phyloP scores from a whole-genome alignment of 257 asterid species.

The Rhazya stricta region DNA sequence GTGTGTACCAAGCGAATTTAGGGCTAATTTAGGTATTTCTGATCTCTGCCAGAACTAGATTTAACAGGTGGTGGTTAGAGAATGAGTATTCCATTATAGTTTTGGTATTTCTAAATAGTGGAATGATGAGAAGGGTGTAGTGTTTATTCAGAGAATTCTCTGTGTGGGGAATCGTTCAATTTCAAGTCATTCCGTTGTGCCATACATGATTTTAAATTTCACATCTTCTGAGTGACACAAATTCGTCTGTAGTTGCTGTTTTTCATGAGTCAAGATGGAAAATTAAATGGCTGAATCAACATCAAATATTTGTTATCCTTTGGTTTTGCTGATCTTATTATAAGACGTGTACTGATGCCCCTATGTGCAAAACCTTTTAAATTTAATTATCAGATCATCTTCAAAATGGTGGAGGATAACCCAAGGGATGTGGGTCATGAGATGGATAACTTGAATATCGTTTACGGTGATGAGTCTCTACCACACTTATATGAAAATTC shows the following conservation, averaged over 20 bases:
- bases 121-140: neutral
- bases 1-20: neutral
- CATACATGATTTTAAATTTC: neutral
- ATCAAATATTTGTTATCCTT: neutral
- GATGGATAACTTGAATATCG: constrained; percentile 87
- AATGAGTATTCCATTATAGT: neutral
- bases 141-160: neutral
- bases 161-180: neutral
- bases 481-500: constrained; percentile 93
- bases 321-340: neutral
- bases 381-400: constrained; percentile 59
- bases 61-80: neutral
- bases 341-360: neutral
- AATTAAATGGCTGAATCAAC: neutral
- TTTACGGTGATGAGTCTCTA: constrained; percentile 92
- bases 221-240: neutral
- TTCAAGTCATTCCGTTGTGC: neutral
- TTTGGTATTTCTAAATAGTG: neutral
- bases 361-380: neutral
- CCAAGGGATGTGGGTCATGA: constrained; percentile 97
- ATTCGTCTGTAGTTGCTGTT: neutral
- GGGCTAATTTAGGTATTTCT: neutral
- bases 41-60: neutral
- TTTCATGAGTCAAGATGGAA: neutral
- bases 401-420: constrained; percentile 97